Evolutionary conservation across 768 basidiomycete species (phyloP).

Genomic region (Hydnum rufescens): DNA sequence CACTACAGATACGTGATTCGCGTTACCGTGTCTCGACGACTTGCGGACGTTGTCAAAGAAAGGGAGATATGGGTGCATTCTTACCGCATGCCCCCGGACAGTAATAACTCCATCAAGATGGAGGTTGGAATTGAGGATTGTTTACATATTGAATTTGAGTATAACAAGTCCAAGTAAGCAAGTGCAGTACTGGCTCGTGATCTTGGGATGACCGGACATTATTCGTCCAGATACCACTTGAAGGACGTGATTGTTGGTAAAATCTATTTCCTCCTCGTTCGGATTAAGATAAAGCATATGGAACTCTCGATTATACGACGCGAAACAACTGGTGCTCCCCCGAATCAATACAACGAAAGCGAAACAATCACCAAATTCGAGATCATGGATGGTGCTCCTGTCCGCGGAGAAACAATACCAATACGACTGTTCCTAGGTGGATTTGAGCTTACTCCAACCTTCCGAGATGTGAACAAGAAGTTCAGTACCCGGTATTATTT

Average conservation of each 20-base stretch:
- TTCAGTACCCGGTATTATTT: constrained; percentile 95
- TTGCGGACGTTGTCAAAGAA: constrained; percentile 88
- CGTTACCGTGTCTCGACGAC: constrained; percentile 72
- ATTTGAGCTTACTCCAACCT: constrained; percentile 95
- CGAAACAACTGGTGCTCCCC: constrained; percentile 90
- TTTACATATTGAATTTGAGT: constrained; percentile 96
- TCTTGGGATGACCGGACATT: not conserved
- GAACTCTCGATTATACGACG: constrained; percentile 93
- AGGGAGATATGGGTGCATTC: constrained; percentile 95
- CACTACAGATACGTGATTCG: constrained; percentile 67
- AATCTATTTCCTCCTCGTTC: constrained; percentile 94
- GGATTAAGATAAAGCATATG: constrained; percentile 99
- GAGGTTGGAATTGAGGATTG: constrained; percentile 99
- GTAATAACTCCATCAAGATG: constrained; percentile 98
- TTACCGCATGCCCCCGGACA: constrained; percentile 96
- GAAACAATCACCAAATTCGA: constrained; percentile 99
- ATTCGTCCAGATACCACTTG: constrained; percentile 61
- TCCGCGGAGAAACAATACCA: constrained; percentile 77
- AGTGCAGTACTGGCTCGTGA: not conserved
- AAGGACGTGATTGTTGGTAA: constrained; percentile 99
- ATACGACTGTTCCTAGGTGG: constrained; percentile 95
- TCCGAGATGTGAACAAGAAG: constrained; percentile 98
- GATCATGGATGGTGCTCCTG: constrained; percentile 31
- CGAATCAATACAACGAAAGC: constrained; percentile 98
- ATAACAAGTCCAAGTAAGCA: constrained; percentile 93